phyloP scores from a whole-genome alignment of 2,329 filamentous ascomycete species.

The Alternaria arbusti region DNA sequence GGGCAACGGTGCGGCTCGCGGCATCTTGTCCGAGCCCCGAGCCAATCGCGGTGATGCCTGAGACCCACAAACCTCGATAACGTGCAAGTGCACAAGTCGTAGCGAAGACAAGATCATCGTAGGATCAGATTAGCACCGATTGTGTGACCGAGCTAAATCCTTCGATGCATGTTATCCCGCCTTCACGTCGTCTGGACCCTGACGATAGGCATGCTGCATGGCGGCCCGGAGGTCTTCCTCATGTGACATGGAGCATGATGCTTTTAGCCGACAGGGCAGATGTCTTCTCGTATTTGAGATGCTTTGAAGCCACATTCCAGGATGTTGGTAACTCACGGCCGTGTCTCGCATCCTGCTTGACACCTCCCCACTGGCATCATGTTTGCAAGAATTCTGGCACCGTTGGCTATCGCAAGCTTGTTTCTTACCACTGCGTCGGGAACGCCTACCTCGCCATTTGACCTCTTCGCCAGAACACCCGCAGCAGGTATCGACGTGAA shows the following conservation, averaged over 20 bases:
- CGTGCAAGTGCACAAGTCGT: not conserved
- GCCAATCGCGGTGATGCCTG: not conserved
- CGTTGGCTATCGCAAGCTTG: not conserved
- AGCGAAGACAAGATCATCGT: not conserved
- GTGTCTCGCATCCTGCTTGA: not conserved
- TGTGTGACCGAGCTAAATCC: not conserved
- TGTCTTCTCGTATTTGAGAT: not conserved
- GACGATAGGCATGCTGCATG: not conserved
- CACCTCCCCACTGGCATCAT: not conserved
- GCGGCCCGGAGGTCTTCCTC: not conserved
- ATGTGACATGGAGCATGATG: not conserved
- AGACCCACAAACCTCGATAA: not conserved
- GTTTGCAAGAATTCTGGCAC: not conserved
- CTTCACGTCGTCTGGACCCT: not conserved
- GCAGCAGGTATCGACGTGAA: conserved; percentile 24
- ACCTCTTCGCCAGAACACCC: conserved; percentile 10
- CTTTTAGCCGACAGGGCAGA: not conserved
- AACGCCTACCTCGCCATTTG: not conserved
- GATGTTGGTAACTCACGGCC: not conserved
- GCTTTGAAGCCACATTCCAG: not conserved
- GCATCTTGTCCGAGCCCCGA: not conserved
- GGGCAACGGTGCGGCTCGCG: not conserved
- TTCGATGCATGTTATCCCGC: not conserved
- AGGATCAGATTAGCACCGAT: not conserved
- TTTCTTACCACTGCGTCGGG: not conserved